phyloP scores from a whole-genome alignment of 2,329 filamentous ascomycete genomes.

The Ophiostoma populinum region DNA sequence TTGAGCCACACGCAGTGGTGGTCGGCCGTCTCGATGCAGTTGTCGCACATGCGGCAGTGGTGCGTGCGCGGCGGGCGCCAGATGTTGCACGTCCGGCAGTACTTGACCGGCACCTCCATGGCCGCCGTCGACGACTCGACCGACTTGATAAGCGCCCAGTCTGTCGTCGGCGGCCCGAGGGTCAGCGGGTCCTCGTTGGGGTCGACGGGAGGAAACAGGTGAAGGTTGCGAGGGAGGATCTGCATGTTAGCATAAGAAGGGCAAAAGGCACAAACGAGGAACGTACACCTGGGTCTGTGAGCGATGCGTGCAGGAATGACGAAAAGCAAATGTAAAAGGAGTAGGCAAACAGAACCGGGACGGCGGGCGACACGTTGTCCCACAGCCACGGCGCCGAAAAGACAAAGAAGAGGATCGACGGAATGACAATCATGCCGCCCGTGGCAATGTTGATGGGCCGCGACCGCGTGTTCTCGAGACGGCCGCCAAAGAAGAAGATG shows the following conservation, averaged over 20 bases:
- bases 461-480: constrained; percentile 75
- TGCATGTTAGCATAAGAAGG: constrained; percentile 18
- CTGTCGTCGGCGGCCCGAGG: constrained; percentile 70
- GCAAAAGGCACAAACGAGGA: not conserved
- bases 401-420: constrained; percentile 65
- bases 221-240: constrained; percentile 86
- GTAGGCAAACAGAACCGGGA: constrained; percentile 82
- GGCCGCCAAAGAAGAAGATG: constrained; percentile 69
- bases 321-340: constrained; percentile 81
- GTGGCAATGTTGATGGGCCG: constrained; percentile 82
- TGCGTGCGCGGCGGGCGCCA: constrained; percentile 93
- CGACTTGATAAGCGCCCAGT: constrained; percentile 85
- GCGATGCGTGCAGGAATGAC: constrained; percentile 84
- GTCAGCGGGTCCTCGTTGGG: constrained; percentile 66
- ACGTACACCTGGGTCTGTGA: constrained; percentile 80
- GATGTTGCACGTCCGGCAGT: constrained; percentile 93
- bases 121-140: constrained; percentile 58
- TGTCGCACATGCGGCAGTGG: constrained; percentile 92
- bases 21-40: constrained; percentile 91
- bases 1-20: constrained; percentile 99
- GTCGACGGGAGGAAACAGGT: constrained; percentile 63
- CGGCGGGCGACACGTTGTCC: constrained; percentile 69
- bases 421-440: constrained; percentile 61
- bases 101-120: constrained; percentile 97
- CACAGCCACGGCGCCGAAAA: constrained; percentile 77